phyloP scores from a whole-genome alignment of 495 filamentous ascomycete species.

The Evansstolkia leycettana region DNA sequence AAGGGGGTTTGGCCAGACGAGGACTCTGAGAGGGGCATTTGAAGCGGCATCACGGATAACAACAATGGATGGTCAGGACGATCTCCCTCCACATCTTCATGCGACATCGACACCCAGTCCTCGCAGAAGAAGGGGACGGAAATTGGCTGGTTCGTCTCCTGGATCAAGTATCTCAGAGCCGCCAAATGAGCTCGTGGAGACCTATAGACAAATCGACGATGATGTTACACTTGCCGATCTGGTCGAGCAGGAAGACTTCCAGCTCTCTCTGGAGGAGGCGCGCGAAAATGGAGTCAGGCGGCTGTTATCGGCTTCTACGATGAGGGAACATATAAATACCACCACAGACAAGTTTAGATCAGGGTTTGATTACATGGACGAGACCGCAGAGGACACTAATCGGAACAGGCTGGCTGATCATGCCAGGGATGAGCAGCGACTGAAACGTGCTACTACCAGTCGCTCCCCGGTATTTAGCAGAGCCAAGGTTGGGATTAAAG shows the following conservation, averaged over 20 bases:
- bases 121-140: slow-evolving; percentile 5
- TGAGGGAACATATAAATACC: slow-evolving; percentile 4
- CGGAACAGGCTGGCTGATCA: slow-evolving; percentile 25
- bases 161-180: slow-evolving; percentile 14
- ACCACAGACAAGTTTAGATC: slow-evolving; percentile 9
- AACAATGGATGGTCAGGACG: slow-evolving; percentile 13
- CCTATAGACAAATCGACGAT: slow-evolving; percentile 34
- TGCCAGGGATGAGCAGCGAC: slow-evolving; percentile 31
- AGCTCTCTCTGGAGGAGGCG: not conserved
- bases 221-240: slow-evolving; percentile 18
- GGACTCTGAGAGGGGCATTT: slow-evolving; percentile 27
- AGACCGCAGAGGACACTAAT: slow-evolving; percentile 16
- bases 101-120: slow-evolving; percentile 9
- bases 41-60: slow-evolving; percentile 13
- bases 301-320: slow-evolving; percentile 13
- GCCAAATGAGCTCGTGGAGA: slow-evolving; percentile 28
- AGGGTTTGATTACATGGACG: slow-evolving; percentile 18
- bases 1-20: slow-evolving; percentile 20
- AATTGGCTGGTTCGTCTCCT: not conserved
- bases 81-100: slow-evolving; percentile 6
- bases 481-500: slow-evolving; percentile 20
- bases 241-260: slow-evolving; percentile 11
- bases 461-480: slow-evolving; percentile 36
- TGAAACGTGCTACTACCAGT: slow-evolving; percentile 29
- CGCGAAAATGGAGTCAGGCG: not conserved